A percentile compares a stretch with the other conserved stretches of the same genome.
phyloP scores from a whole-genome alignment of 1,284 basidiomycete genomes.

The Boletus coffeatus region DNA sequence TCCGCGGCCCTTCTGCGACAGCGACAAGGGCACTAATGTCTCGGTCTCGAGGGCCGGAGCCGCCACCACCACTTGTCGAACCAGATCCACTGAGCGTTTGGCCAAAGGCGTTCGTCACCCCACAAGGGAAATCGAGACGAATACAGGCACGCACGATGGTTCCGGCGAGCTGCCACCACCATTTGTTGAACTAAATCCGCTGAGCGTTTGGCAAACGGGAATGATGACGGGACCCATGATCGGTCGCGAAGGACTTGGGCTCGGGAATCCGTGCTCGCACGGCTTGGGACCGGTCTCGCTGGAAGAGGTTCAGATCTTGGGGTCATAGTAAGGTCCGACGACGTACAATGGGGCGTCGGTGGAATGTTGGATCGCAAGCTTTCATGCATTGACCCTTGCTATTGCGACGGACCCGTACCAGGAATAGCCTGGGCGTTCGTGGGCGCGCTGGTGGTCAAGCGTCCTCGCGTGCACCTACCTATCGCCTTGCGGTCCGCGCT shows the following conservation, averaged over 20 bases:
- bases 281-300: neutral
- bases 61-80: too few relatives aligned
- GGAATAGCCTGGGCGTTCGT: neutral
- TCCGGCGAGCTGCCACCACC: too few relatives aligned
- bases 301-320: conserved; percentile 2
- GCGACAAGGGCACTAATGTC: too few relatives aligned
- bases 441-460: neutral
- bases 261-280: neutral
- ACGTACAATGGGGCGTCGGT: conserved; percentile 4
- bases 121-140: neutral
- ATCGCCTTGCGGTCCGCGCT: conserved; percentile 82
- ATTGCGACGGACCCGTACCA: neutral
- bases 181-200: conserved; percentile 24
- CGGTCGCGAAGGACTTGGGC: conserved; percentile 22
- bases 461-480: conserved; percentile 5
- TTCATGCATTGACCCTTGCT: neutral
- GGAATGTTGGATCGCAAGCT: conserved; percentile 4
- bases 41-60: too few relatives aligned
- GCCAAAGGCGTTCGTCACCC: neutral
- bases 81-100: too few relatives aligned
- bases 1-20: too few relatives aligned
- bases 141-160: conserved; percentile 37
- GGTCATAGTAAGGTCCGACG: conserved; percentile 7
- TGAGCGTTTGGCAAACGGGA: conserved; percentile 42
- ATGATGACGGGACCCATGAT: conserved; percentile 54